Base-by-base conservation (phyloP, 1,284 basidiomycete species). In the Apiotrichum domesticum region DNA sequence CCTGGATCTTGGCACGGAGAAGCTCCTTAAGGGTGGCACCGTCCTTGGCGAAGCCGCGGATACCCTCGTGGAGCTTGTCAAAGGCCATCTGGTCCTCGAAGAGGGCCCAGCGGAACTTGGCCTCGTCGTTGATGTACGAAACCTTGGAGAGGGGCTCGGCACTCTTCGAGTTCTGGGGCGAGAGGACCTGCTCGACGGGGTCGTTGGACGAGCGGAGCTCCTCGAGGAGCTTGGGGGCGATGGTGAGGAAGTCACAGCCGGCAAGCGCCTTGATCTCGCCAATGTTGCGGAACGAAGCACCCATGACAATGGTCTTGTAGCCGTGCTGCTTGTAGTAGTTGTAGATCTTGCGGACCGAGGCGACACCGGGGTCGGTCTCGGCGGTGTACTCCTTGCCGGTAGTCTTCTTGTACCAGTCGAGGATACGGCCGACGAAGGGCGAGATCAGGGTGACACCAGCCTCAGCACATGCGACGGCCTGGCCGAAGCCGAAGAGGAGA, bases 301-400 rank as follows among this genome's bases (percentile, higher is more conserved):
- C 95, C 95, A 98, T 98, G 77, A 98, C 94, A 77, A 98, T 98
- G 67, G 95, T 99, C 74, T 94, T 92, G 85, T 98, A 98, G 64
- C 85, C 84, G 80, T 98, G 84, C 78, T 96, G 92, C 83, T 98
- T 98, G 86, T 98, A 98, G 83, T 98, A 98, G 83, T 68, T 74
- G 61, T 44, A 98, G 81, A 98, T 98, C 79, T 84, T 87, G 82
- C 89, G 87, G 62, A 99, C 95, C 43, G 91, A 95, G 76, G 85
- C 78, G 66, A 99, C 95, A 83, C 95, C 95, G n/a, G 95, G 95
- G 82, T 98, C 95, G 51, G 69, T 71, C 67, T 89, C 88, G 57
- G 88, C 89, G 65, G 86, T 83, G 81, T 90, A 96, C 73, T 81
- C 83, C 80, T 87, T 85, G 56, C 90, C 90, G 53, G 65, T 90